A percentile compares a stretch with the other conserved stretches of the same genome.
These are phyloP conservation scores for Quercus berberidifolia DNA, from an alignment of 306 rosid species.

Conservation along the genomic window DNA sequence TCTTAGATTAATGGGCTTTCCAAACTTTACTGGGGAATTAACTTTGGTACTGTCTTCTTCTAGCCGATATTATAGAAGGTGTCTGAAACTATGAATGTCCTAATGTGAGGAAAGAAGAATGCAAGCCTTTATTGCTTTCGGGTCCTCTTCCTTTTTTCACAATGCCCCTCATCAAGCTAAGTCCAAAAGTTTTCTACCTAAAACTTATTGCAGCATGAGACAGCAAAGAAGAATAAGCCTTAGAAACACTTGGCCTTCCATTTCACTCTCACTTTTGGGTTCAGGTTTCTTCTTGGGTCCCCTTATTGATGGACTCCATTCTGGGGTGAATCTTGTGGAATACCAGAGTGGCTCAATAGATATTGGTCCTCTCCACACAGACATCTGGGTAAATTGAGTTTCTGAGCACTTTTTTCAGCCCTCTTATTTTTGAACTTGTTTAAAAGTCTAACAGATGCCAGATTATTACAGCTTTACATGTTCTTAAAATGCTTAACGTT, in stretches of 20 bases:
- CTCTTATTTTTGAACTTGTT: background rate
- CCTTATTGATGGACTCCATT: constrained; percentile 79
- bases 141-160: constrained; percentile 25
- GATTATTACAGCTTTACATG: background rate
- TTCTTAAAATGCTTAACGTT: constrained; percentile 1
- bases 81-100: background rate
- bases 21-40: background rate
- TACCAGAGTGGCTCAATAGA: constrained; percentile 51
- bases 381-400: constrained; percentile 42
- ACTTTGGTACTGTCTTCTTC: background rate
- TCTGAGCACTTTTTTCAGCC: background rate
- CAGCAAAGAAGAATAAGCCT: constrained; percentile 24
- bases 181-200: constrained; percentile 11
- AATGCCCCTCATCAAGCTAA: constrained; percentile 14
- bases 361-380: constrained; percentile 63
- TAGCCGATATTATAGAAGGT: background rate
- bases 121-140: constrained; percentile 36
- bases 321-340: constrained; percentile 68
- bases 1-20: background rate
- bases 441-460: background rate
- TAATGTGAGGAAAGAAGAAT: constrained; percentile 26
- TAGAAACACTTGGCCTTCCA: constrained; percentile 47
- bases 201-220: constrained; percentile 35
- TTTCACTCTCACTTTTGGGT: constrained; percentile 59
- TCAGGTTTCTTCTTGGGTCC: constrained; percentile 72